phyloP scores from a whole-genome alignment of 331 rosid species.

The Saraca asoca region DNA sequence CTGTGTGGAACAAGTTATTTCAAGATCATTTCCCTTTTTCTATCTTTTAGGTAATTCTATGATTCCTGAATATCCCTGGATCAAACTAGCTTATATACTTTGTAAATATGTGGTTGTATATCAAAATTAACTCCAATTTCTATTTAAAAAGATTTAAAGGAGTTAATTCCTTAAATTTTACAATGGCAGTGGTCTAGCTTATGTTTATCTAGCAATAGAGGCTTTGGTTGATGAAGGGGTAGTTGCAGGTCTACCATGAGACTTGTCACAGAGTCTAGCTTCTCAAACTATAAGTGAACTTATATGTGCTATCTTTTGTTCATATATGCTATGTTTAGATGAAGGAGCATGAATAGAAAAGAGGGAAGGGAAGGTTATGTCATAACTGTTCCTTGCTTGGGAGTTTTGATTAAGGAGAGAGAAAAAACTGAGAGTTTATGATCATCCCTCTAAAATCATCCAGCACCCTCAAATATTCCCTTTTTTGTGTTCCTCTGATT shows the following conservation, averaged over 20 bases:
- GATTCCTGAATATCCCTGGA: background rate
- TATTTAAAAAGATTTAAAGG: slow-evolving; percentile 10
- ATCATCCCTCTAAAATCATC: too few relatives aligned
- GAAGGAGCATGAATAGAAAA: too few relatives aligned
- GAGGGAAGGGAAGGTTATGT: too few relatives aligned
- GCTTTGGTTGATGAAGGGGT: slow-evolving; percentile 99
- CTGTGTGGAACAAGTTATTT: too few relatives aligned
- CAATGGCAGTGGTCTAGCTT: slow-evolving; percentile 99
- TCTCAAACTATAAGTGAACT: slow-evolving; percentile 91
- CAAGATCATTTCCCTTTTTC: slow-evolving; percentile 6
- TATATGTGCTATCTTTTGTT: too few relatives aligned
- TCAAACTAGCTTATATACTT: slow-evolving; percentile 11
- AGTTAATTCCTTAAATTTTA: slow-evolving; percentile 33
- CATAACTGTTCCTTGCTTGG: too few relatives aligned
- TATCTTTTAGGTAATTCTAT: background rate
- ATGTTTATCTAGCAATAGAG: slow-evolving; percentile 81
- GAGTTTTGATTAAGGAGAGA: too few relatives aligned
- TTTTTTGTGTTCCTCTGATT: too few relatives aligned
- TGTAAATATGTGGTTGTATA: background rate
- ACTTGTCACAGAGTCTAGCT: slow-evolving; percentile 81
- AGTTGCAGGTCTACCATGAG: slow-evolving; percentile 96
- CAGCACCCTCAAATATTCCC: too few relatives aligned
- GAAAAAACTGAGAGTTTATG: too few relatives aligned
- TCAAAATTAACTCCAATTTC: background rate
- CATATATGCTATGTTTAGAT: too few relatives aligned